Conservation (phyloP, 345 rosid species). For the Kernera saxatilis region DNA sequence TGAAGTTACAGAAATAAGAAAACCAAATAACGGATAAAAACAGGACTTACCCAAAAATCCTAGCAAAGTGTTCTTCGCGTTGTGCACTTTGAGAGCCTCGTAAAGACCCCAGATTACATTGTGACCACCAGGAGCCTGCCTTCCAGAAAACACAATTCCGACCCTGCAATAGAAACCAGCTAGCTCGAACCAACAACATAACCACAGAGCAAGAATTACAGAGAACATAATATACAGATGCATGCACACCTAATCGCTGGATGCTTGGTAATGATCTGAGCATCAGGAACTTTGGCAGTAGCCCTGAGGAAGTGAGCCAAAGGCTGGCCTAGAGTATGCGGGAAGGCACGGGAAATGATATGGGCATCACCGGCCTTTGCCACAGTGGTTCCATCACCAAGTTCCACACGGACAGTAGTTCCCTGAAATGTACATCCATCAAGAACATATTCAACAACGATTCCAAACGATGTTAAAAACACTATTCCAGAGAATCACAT, state of each 20-base stretch:
- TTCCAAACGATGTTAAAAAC: background rate
- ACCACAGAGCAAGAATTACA: background rate
- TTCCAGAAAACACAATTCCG: conserved; percentile 87
- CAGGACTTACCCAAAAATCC: conserved; percentile 75
- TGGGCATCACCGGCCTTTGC: conserved; percentile 61
- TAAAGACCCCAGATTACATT: conserved; percentile 91
- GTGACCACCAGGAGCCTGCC: conserved; percentile 98
- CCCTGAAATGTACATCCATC: conserved; percentile 45
- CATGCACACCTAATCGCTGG: conserved; percentile 53
- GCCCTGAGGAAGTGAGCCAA: conserved; percentile 90
- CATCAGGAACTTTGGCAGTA: conserved; percentile 81
- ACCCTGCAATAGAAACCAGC: conserved; percentile 48
- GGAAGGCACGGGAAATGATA: conserved; percentile 56
- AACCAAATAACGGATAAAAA: background rate
- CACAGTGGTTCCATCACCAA: conserved; percentile 72
- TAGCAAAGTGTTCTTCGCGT: conserved; percentile 57
- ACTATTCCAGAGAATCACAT: background rate
- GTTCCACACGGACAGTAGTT: conserved; percentile 87
- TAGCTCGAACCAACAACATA: background rate
- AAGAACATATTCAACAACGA: background rate
- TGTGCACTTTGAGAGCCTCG: conserved; percentile 73
- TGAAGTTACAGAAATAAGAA: background rate
- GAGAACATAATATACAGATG: background rate
- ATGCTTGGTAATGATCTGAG: conserved; percentile 87
- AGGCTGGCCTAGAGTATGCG: conserved; percentile 78